Percentiles rank a stretch among this genome's conserved stretches.
phyloP scores from a whole-genome alignment of 2,329 filamentous ascomycete genomes.

The Aspergillus uvarum region DNA sequence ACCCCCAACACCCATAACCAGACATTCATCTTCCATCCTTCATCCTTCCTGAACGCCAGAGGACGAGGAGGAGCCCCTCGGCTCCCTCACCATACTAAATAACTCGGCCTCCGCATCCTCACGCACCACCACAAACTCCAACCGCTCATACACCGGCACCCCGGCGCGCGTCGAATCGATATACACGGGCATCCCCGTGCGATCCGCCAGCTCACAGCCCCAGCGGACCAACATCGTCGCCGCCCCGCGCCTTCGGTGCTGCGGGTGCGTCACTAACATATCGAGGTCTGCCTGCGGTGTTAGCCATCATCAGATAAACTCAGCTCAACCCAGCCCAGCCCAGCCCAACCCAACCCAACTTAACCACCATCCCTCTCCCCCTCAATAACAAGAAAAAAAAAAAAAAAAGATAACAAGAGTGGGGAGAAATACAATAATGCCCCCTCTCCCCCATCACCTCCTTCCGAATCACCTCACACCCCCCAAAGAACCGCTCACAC shows the following conservation, averaged over 20 bases:
- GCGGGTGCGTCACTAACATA: conserved; percentile 20
- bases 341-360: no score
- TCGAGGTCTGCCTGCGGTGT: background rate
- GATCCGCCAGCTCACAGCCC: conserved; percentile 15
- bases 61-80: background rate
- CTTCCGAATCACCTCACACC: background rate
- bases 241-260: conserved; percentile 14
- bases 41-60: no score
- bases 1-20: no score
- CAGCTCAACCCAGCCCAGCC: no score
- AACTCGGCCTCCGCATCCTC: background rate
- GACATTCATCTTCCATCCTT: no score
- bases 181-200: conserved; percentile 1
- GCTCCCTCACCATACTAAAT: background rate
- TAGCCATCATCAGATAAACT: no score
- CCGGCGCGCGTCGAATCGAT: conserved; percentile 8
- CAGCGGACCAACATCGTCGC: conserved; percentile 14
- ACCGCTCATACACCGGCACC: background rate
- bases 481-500: conserved; percentile 2
- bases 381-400: no score
- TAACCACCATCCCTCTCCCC: no score
- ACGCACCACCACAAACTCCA: conserved; percentile 2
- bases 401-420: no score
- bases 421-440: background rate
- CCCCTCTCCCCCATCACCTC: background rate